Conservation (phyloP, 345 rosid species). For the Lumnitzera racemosa region DNA sequence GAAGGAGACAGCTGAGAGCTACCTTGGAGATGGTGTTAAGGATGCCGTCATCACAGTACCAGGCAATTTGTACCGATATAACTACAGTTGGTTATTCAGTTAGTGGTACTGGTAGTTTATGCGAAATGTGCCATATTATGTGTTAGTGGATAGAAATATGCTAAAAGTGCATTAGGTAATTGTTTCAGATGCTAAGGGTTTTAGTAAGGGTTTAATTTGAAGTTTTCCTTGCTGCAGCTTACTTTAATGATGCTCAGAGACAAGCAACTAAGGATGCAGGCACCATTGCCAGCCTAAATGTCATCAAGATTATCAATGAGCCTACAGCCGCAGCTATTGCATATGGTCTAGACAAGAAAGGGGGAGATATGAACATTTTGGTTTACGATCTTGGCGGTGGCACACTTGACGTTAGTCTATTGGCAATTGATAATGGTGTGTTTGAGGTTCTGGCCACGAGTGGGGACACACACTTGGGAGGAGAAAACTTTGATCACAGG, state of each 20-base stretch:
- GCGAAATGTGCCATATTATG: too few relatives aligned
- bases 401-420: slow-evolving; percentile 8
- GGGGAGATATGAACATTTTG: slow-evolving; percentile 2
- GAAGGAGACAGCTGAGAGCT: slow-evolving; percentile 3
- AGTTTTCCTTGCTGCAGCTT: neutral
- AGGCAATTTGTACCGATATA: neutral
- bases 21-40: slow-evolving; percentile 2
- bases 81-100: too few relatives aligned
- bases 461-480: slow-evolving; percentile 14
- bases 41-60: slow-evolving; percentile 5
- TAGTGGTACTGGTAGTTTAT: too few relatives aligned
- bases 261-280: slow-evolving; percentile 7
- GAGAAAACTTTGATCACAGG: slow-evolving; percentile 6
- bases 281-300: slow-evolving; percentile 3
- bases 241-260: slow-evolving; percentile 7
- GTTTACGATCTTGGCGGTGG: slow-evolving; percentile 13
- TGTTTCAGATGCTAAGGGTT: too few relatives aligned
- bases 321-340: slow-evolving; percentile 8
- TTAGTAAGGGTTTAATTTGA: too few relatives aligned
- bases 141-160: too few relatives aligned
- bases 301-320: slow-evolving; percentile 4
- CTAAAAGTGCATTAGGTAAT: too few relatives aligned
- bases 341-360: slow-evolving; percentile 7
- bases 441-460: slow-evolving; percentile 10
- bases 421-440: slow-evolving; percentile 7